Conservation (phyloP, 1,284 basidiomycete genomes). For the Inonotus obliquus region DNA sequence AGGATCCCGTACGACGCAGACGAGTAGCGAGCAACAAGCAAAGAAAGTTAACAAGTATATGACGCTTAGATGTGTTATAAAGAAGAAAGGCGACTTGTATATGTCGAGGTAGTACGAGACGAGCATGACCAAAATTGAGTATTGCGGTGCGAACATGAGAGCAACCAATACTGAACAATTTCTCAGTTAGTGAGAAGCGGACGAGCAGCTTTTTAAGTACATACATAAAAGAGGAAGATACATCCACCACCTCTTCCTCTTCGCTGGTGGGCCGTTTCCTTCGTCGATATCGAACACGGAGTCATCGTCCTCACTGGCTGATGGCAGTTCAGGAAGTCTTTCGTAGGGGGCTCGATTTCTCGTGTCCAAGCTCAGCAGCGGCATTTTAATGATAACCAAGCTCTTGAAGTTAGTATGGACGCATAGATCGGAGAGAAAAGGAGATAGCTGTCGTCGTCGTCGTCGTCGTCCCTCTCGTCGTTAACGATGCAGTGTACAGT, state of each 20-base stretch:
- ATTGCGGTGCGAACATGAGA: conserved; percentile 65
- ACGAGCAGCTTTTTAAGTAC: neutral
- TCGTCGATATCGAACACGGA: conserved; percentile 14
- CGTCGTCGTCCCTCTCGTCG: too few relatives aligned
- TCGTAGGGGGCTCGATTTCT: conserved; percentile 14
- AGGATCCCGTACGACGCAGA: conserved; percentile 68
- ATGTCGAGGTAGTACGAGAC: conserved; percentile 59
- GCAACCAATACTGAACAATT: conserved; percentile 45
- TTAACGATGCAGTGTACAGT: too few relatives aligned
- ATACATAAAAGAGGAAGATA: conserved; percentile 15
- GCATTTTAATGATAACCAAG: neutral
- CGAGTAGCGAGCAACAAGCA: conserved; percentile 64
- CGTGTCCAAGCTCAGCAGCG: conserved; percentile 11
- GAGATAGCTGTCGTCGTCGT: neutral
- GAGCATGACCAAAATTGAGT: conserved; percentile 62
- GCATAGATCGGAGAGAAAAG: neutral
- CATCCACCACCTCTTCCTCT: conserved; percentile 18
- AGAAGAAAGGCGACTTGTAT: conserved; percentile 41
- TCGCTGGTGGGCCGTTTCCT: conserved; percentile 6
- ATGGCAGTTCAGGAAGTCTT: conserved; percentile 2
- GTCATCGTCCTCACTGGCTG: conserved; percentile 17
- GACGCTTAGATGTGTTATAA: conserved; percentile 47
- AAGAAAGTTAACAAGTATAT: conserved; percentile 63
- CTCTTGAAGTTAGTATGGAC: neutral
- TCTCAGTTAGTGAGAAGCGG: neutral